These are phyloP conservation scores for Paramyrothecium sp. DNA, from an alignment of 2,329 filamentous ascomycete genomes.

Conservation along the genomic window DNA sequence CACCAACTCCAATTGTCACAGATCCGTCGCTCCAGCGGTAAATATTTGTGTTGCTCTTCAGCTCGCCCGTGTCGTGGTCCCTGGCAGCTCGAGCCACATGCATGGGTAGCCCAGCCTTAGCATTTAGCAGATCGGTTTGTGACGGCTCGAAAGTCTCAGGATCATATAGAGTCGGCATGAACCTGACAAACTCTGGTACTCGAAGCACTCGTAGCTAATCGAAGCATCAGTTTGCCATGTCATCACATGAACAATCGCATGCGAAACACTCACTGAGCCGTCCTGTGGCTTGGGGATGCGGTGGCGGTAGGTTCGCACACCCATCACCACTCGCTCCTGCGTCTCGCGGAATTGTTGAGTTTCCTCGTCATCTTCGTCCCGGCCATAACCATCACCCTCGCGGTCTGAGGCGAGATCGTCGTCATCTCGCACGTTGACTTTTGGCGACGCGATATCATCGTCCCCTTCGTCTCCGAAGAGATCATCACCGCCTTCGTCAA, in stretches of 20 bases:
- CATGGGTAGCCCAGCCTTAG: conserved; percentile 54
- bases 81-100: conserved; percentile 69
- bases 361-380: conserved; percentile 43
- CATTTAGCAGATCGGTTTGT: conserved; percentile 52
- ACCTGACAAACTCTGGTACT: conserved; percentile 69
- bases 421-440: conserved; percentile 63
- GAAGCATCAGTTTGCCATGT: conserved; percentile 1
- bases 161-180: conserved; percentile 67
- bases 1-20: conserved; percentile 71
- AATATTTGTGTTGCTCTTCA: conserved; percentile 74
- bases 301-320: conserved; percentile 66
- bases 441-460: conserved; percentile 56
- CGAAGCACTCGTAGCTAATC: conserved; percentile 66
- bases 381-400: conserved; percentile 39
- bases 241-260: not conserved
- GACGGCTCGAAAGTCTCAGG: conserved; percentile 63
- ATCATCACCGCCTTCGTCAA: conserved; percentile 58
- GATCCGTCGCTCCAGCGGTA: conserved; percentile 80
- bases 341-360: conserved; percentile 45
- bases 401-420: conserved; percentile 55
- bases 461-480: conserved; percentile 62
- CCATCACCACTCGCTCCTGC: conserved; percentile 58
- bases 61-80: conserved; percentile 61
- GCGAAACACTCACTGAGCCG: conserved; percentile 56
- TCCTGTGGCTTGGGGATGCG: conserved; percentile 69